Evolutionary conservation across 1,139 yeast genomes (phyloP).

Genomic region (Sugiyamaella japonica): DNA sequence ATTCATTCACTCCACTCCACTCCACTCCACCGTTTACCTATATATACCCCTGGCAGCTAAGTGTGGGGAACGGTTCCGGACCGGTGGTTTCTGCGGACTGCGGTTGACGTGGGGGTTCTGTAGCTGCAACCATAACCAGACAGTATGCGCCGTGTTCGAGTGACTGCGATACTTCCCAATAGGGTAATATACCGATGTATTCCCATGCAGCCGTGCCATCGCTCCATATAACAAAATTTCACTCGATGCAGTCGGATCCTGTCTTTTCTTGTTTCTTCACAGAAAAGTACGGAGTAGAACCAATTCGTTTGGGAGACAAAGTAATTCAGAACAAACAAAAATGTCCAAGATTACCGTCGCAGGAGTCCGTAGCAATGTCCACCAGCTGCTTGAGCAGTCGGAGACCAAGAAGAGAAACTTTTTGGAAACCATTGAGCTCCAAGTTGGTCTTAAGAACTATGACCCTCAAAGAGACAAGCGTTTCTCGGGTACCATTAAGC

Average conservation of each 20-base stretch:
- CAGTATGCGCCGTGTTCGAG: background rate
- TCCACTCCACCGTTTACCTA: background rate
- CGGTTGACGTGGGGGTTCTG: background rate
- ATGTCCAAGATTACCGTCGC: slow-evolving; percentile 94
- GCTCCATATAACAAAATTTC: slow-evolving; percentile 9
- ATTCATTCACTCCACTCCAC: background rate
- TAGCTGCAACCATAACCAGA: too few relatives aligned
- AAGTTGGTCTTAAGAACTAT: slow-evolving; percentile 99
- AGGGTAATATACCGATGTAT: background rate
- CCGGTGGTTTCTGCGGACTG: background rate
- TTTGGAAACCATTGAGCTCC: slow-evolving; percentile 99
- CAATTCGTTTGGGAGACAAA: slow-evolving; percentile 19
- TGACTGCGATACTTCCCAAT: slow-evolving; percentile 11
- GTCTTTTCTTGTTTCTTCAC: slow-evolving; percentile 9
- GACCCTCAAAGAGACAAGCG: slow-evolving; percentile 99
- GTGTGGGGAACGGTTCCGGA: background rate
- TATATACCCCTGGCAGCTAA: background rate
- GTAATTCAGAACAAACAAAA: slow-evolving; percentile 32
- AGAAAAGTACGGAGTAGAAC: slow-evolving; percentile 18
- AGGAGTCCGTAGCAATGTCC: slow-evolving; percentile 96
- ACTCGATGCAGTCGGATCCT: background rate
- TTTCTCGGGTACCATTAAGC: slow-evolving; percentile 99
- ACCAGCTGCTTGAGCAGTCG: slow-evolving; percentile 88
- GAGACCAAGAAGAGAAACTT: slow-evolving; percentile 99
- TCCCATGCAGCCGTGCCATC: background rate